These are phyloP conservation scores for Fomitopsis palustris DNA, from an alignment of 1,284 basidiomycete genomes.

Conservation along the genomic window DNA sequence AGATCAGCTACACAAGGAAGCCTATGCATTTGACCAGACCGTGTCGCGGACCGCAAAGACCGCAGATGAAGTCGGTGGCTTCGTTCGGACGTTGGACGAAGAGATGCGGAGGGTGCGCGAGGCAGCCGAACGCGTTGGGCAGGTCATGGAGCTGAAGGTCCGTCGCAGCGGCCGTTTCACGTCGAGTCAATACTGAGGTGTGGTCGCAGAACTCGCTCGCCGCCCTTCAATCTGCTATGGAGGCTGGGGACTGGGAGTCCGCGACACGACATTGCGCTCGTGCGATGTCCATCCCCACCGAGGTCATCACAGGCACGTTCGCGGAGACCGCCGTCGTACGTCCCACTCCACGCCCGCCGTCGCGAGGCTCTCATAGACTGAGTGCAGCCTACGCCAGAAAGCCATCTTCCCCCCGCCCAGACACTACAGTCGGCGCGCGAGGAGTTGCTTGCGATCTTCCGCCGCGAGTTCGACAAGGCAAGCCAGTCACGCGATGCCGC, in stretches of 20 bases:
- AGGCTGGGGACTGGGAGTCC: conserved; percentile 91
- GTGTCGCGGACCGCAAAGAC: conserved; percentile 75
- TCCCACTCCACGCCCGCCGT: conserved; percentile 12
- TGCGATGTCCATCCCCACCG: conserved; percentile 80
- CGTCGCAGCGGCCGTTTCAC: conserved; percentile 12
- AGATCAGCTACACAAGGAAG: conserved; percentile 59
- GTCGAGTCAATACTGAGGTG: conserved; percentile 1
- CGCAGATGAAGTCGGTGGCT: conserved; percentile 86
- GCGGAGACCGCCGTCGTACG: conserved; percentile 84
- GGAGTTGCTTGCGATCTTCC: conserved; percentile 77
- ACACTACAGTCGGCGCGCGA: conserved; percentile 77
- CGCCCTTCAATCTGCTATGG: conserved; percentile 75
- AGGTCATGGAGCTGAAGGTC: conserved; percentile 90
- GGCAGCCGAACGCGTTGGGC: conserved; percentile 80
- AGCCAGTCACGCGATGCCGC: conserved; percentile 79
- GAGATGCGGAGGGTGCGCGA: conserved; percentile 87
- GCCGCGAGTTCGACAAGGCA: conserved; percentile 74
- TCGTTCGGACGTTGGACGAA: conserved; percentile 84
- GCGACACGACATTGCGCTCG: conserved; percentile 88
- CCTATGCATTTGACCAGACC: conserved; percentile 50
- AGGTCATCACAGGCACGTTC: conserved; percentile 82
- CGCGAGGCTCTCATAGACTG: conserved; percentile 10
- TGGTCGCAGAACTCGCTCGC: conserved; percentile 62
- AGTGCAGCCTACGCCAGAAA: conserved; percentile 82
- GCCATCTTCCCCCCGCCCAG: conserved; percentile 82